Base-by-base conservation (phyloP, 352 stramenopile genomes). In the Phytophthora podocarpi region DNA sequence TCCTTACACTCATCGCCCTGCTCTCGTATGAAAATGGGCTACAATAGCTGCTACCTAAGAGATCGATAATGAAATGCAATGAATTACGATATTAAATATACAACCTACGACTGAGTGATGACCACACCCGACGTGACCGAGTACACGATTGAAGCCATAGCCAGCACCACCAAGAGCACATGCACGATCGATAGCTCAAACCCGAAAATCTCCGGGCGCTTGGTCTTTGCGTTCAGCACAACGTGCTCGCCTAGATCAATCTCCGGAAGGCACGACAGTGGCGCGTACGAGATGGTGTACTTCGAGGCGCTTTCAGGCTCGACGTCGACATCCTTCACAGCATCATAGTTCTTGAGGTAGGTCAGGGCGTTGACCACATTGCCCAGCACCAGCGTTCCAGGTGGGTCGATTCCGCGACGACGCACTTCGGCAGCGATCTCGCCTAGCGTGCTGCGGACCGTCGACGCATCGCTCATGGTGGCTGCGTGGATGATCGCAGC, bases 401-500 rank as follows among this genome's bases (percentile, higher is more conserved):
- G 96, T 32, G 96, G 87, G 31, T 85, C 86, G 31, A 98, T 87
- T n/a, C 91, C 78, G 40, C 90, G 74, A 34, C 80, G 74, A 28
- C 90, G 76, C 28, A 93, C 90, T 49, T 98, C 82, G 40, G 92
- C 80, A 0, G 89, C 83, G 74, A 99, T 98, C 43, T 79, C 90
- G 36, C 82, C 74, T 32, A 99, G 76, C 18, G 82, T 97, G 20
- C 90, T 95, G 35, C 93, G 81, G 18, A 98, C 76, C 5, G 87
- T 96, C 39, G 89, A 74, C 53, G 98, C 93, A 53, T 89, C 72
- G 8, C 89, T 89, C 60, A 87, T 98, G 9, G 93, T 97, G 7
- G 97, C 97, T 0, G 81, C 85, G 67, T 98, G 93, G 46, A 98
- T 89, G 59, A 99, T 96, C 5, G 86, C 95, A 0, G 98, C 95